These are phyloP conservation scores for Calvatia gigantea DNA, from an alignment of 768 basidiomycete species.

Conservation along the genomic window DNA sequence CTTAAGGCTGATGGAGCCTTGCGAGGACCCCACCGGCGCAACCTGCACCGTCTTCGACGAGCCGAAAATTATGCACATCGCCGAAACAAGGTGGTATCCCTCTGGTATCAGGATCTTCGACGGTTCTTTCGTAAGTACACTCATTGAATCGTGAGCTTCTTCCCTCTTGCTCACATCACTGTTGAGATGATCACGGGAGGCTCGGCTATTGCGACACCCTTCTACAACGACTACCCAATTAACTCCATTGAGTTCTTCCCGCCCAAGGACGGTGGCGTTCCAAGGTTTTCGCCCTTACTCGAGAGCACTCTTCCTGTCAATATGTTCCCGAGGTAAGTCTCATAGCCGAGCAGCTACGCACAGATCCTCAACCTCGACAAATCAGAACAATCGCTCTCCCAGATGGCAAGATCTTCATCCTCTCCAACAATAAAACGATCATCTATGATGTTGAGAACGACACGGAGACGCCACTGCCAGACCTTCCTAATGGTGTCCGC, in stretches of 20 bases:
- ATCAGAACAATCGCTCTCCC: conserved; percentile 32
- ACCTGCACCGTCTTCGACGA: conserved; percentile 34
- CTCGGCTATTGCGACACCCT: conserved; percentile 34
- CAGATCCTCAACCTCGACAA: neutral
- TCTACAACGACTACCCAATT: conserved; percentile 61
- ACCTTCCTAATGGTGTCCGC: conserved; percentile 40
- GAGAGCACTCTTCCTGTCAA: conserved; percentile 24
- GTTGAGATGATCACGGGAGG: conserved; percentile 29
- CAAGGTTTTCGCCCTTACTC: conserved; percentile 33
- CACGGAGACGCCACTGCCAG: conserved; percentile 35
- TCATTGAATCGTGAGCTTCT: too few relatives aligned
- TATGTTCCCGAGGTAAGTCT: conserved; percentile 23
- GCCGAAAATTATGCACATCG: conserved; percentile 28
- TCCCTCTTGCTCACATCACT: too few relatives aligned
- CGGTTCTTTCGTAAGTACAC: conserved; percentile 30
- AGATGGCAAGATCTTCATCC: conserved; percentile 37
- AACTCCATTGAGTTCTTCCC: conserved; percentile 40
- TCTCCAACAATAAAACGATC: conserved; percentile 38
- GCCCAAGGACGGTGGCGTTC: too few relatives aligned
- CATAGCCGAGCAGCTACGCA: neutral
- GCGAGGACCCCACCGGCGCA: conserved; percentile 23
- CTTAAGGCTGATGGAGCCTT: conserved; percentile 36
- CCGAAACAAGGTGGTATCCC: conserved; percentile 38
- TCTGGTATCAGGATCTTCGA: conserved; percentile 31
- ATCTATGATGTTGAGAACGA: conserved; percentile 36